phyloP scores from a whole-genome alignment of 352 stramenopile species.

The Phytophthora boehmeriae region DNA sequence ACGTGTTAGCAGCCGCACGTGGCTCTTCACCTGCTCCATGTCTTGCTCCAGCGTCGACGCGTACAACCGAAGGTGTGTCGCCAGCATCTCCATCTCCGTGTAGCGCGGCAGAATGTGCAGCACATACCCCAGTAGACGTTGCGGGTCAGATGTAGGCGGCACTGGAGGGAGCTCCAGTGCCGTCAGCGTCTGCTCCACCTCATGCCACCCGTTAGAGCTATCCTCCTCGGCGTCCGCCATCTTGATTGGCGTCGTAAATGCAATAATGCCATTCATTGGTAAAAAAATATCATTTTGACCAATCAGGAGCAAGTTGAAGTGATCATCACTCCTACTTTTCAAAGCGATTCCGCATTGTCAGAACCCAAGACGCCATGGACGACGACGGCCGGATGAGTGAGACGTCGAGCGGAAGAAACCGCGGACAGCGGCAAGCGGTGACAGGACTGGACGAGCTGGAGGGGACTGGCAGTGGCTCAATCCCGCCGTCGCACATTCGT shows the following conservation, averaged over 20 bases:
- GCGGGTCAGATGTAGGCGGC: constrained; percentile 74
- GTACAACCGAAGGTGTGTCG: constrained; percentile 78
- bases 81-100: constrained; percentile 83
- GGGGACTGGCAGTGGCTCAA: constrained; percentile 24
- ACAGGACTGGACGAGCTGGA: constrained; percentile 57
- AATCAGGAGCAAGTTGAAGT: constrained; percentile 47
- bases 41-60: constrained; percentile 75
- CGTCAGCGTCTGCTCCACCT: constrained; percentile 62
- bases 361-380: constrained; percentile 35
- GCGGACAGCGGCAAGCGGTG: constrained; percentile 32
- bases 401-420: constrained; percentile 64
- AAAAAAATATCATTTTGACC: background rate
- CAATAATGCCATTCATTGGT: background rate
- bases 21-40: constrained; percentile 71
- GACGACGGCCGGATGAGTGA: constrained; percentile 78
- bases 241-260: constrained; percentile 1
- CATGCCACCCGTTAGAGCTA: constrained; percentile 49
- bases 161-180: constrained; percentile 60
- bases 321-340: constrained; percentile 47
- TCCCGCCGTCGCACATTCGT: constrained; percentile 38
- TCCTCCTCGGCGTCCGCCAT: constrained; percentile 25
- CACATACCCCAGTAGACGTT: constrained; percentile 78
- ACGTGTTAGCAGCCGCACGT: constrained; percentile 57
- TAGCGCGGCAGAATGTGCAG: constrained; percentile 79
- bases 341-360: constrained; percentile 25